Percentiles rank a stretch among this genome's conserved stretches.
Conservation (phyloP, 2,329 filamentous ascomycete species). For the Colletotrichum navitas region DNA sequence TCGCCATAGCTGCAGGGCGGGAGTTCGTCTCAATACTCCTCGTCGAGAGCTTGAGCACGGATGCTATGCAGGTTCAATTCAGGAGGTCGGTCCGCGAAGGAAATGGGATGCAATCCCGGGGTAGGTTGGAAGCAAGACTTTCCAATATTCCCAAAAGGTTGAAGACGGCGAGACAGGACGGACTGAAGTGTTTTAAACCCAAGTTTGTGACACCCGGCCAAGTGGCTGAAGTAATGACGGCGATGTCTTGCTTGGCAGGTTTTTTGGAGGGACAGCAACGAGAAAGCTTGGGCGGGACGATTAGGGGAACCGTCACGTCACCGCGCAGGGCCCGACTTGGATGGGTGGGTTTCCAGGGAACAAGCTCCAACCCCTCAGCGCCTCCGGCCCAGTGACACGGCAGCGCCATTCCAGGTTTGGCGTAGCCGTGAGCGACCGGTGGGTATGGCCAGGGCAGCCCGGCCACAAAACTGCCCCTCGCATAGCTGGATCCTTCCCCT, state of each 20-base stretch:
- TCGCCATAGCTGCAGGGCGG: slow-evolving; percentile 37
- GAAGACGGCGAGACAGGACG: neutral
- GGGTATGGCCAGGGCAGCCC: slow-evolving; percentile 22
- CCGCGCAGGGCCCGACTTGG: slow-evolving; percentile 35
- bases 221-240: slow-evolving; percentile 41
- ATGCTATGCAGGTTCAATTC: neutral
- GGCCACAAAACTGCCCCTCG: slow-evolving; percentile 15
- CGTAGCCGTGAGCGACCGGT: neutral
- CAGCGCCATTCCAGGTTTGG: slow-evolving; percentile 35
- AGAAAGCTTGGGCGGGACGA: slow-evolving; percentile 32
- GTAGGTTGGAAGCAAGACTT: neutral
- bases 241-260: slow-evolving; percentile 42
- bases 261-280: slow-evolving; percentile 15
- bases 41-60: slow-evolving; percentile 35
- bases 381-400: slow-evolving; percentile 24
- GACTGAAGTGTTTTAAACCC: slow-evolving; percentile 12
- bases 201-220: slow-evolving; percentile 2
- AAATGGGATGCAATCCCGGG: slow-evolving; percentile 25
- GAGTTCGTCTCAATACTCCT: slow-evolving; percentile 31
- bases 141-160: neutral
- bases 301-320: slow-evolving; percentile 38
- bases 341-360: slow-evolving; percentile 33
- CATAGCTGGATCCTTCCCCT: neutral
- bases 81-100: neutral
- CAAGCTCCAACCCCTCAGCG: slow-evolving; percentile 36